These are phyloP conservation scores for Eremothecium coryli DNA, from an alignment of 1,139 yeast species.

Conservation along the genomic window DNA sequence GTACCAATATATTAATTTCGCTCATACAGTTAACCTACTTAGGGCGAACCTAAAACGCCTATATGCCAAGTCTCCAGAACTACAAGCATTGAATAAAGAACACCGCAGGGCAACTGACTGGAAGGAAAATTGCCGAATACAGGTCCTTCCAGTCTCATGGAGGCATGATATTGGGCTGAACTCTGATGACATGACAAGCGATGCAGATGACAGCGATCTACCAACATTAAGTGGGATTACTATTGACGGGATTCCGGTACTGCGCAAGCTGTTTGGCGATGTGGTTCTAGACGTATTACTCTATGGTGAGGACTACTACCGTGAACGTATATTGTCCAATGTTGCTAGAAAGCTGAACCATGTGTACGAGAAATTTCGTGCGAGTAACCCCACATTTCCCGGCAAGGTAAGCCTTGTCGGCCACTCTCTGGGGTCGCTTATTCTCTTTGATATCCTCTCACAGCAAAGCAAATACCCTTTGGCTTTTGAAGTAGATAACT, in stretches of 20 bases:
- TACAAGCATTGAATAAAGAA: constrained; percentile 31
- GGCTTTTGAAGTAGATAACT: constrained; percentile 61
- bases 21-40: constrained; percentile 70
- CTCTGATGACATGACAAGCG: constrained; percentile 33
- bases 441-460: constrained; percentile 67
- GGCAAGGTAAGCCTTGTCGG: constrained; percentile 81
- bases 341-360: constrained; percentile 66
- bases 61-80: constrained; percentile 39
- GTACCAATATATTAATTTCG: constrained; percentile 75
- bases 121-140: constrained; percentile 49
- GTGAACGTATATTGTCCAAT: constrained; percentile 50
- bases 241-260: constrained; percentile 68
- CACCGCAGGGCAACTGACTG: constrained; percentile 22
- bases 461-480: constrained; percentile 45
- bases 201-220: constrained; percentile 29
- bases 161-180: constrained; percentile 58
- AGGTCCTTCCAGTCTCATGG: constrained; percentile 74
- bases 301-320: constrained; percentile 71
- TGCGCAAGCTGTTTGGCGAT: constrained; percentile 74
- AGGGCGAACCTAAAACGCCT: constrained; percentile 56
- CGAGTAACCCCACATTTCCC: constrained; percentile 62
- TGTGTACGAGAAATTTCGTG: constrained; percentile 49
- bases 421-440: constrained; percentile 85
- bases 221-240: constrained; percentile 69
- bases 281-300: constrained; percentile 77